Evolutionary conservation across 345 rosid species (phyloP).

Genomic region (Eucalyptus regnans): DNA sequence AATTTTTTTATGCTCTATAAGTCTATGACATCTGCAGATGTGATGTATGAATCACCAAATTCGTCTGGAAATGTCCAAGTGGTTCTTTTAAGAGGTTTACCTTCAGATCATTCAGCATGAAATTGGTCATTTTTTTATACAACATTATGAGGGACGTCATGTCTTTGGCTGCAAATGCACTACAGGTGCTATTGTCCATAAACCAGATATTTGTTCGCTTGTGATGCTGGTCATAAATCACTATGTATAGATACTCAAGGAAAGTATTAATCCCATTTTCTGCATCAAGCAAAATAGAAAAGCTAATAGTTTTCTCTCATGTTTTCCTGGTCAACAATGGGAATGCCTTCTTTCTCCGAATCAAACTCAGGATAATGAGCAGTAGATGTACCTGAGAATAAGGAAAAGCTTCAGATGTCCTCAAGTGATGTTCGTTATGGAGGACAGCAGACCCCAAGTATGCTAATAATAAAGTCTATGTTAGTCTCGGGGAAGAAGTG

Average conservation of each 20-base stretch:
- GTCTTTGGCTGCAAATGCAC: not conserved
- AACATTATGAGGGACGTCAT: not conserved
- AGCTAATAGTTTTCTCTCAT: not conserved
- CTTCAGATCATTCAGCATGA: not conserved
- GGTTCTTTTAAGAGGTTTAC: not conserved
- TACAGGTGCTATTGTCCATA: not conserved
- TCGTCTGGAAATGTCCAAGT: not conserved
- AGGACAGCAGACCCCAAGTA: constrained; percentile 69
- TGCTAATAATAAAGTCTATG: constrained; percentile 71
- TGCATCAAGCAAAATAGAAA: not conserved
- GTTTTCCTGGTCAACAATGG: not conserved
- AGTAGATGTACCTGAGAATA: not conserved
- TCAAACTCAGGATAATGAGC: not conserved
- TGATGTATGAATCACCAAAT: not conserved
- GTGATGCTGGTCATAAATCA: not conserved
- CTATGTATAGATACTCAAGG: not conserved
- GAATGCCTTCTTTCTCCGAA: not conserved
- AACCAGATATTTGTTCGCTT: not conserved
- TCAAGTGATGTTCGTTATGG: constrained; percentile 31
- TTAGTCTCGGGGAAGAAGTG: constrained; percentile 88
- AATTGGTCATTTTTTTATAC: not conserved
- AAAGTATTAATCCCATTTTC: not conserved
- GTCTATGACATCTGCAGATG: not conserved
- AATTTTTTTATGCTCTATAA: not conserved
- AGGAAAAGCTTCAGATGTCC: not conserved